Conservation (phyloP, 768 basidiomycete species). For the Leccinellum rugosiceps region DNA sequence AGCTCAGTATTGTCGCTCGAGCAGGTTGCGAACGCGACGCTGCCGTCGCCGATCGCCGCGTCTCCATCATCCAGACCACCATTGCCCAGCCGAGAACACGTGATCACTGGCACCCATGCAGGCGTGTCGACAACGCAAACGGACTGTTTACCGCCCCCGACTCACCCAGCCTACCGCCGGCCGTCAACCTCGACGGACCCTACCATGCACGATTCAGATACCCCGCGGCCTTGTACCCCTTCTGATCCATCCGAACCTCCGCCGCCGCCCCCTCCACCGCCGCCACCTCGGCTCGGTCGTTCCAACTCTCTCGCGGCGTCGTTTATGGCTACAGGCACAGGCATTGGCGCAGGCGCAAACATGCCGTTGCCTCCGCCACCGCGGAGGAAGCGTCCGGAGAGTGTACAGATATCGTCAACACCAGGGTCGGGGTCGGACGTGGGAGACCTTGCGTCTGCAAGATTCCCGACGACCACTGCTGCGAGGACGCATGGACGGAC, state of each 20-base stretch:
- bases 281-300: constrained; percentile 43
- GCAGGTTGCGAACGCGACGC: constrained; percentile 39
- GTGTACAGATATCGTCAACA: constrained; percentile 46
- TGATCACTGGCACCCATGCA: constrained; percentile 3
- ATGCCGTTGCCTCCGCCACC: constrained; percentile 42
- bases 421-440: constrained; percentile 7
- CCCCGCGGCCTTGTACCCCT: constrained; percentile 10
- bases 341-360: background rate
- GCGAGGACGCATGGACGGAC: constrained; percentile 14
- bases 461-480: constrained; percentile 5
- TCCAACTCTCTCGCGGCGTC: constrained; percentile 48
- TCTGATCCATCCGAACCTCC: background rate
- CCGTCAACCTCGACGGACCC: constrained; percentile 20
- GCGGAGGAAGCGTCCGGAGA: constrained; percentile 58
- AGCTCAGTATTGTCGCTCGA: constrained; percentile 38
- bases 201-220: constrained; percentile 21
- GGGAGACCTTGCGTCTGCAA: constrained; percentile 14
- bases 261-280: background rate
- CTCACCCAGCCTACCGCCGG: constrained; percentile 53
- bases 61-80: constrained; percentile 20
- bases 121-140: background rate
- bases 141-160: constrained; percentile 39
- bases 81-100: constrained; percentile 19
- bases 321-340: background rate
- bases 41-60: constrained; percentile 15